Evolutionary conservation across 805 yeast genomes (phyloP).

Genomic region (Candida multigemmis): DNA sequence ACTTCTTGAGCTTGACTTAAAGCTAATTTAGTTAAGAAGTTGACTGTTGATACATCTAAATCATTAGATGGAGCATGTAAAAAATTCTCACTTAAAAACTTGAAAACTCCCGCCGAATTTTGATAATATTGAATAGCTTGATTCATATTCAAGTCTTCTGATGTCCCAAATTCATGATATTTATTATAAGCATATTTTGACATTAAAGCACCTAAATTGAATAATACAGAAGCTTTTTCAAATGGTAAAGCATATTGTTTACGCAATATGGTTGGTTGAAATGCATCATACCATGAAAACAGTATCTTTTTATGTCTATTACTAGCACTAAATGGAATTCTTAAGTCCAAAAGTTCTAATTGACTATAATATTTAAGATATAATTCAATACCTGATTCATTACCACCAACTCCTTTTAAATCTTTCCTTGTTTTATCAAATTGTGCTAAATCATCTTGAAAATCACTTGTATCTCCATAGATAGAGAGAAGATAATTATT

Average conservation of each 20-base stretch:
- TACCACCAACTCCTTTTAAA: slow-evolving; percentile 39
- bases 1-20: slow-evolving; percentile 87
- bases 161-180: slow-evolving; percentile 17
- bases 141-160: slow-evolving; percentile 41
- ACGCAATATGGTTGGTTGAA: slow-evolving; percentile 32
- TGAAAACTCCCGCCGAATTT: slow-evolving; percentile 70
- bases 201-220: slow-evolving; percentile 63
- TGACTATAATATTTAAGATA: slow-evolving; percentile 71
- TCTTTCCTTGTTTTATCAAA: slow-evolving; percentile 56
- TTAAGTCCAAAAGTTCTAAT: slow-evolving; percentile 66
- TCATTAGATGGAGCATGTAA: slow-evolving; percentile 84
- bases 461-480: slow-evolving; percentile 56
- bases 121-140: slow-evolving; percentile 54
- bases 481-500: slow-evolving; percentile 45
- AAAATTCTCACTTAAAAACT: slow-evolving; percentile 69
- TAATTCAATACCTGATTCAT: slow-evolving; percentile 39
- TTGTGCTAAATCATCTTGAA: slow-evolving; percentile 42
- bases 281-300: slow-evolving; percentile 81
- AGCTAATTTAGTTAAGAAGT: slow-evolving; percentile 55
- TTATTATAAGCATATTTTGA: slow-evolving; percentile 38
- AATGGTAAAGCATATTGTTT: slow-evolving; percentile 78
- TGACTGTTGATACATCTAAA: slow-evolving; percentile 57
- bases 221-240: slow-evolving; percentile 80
- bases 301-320: slow-evolving; percentile 33
- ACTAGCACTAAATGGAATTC: slow-evolving; percentile 61